Conservation (phyloP, 2,329 filamentous ascomycete species). For the Aspergillus floridensis region DNA sequence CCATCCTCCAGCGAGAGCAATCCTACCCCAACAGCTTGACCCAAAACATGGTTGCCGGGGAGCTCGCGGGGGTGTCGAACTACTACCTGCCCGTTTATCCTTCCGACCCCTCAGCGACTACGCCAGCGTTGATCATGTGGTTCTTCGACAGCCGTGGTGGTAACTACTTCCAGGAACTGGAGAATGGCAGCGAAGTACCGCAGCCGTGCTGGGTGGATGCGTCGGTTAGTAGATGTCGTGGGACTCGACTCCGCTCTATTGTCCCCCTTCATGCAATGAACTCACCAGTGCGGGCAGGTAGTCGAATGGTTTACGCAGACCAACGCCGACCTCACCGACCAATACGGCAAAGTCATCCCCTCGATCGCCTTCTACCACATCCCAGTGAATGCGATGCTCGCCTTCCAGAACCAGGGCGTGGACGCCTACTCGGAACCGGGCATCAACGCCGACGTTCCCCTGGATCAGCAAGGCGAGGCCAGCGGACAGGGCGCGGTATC, state of each 20-base stretch:
- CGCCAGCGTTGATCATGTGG: slow-evolving; percentile 56
- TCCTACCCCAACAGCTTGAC: slow-evolving; percentile 42
- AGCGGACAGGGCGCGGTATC: slow-evolving; percentile 6
- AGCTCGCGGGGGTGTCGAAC: slow-evolving; percentile 49
- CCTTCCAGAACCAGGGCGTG: slow-evolving; percentile 46
- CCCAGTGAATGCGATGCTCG: slow-evolving; percentile 44
- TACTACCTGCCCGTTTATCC: slow-evolving; percentile 55
- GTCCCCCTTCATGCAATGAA: not conserved
- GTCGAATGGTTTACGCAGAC: slow-evolving; percentile 47
- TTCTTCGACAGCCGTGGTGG: slow-evolving; percentile 70
- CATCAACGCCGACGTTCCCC: slow-evolving; percentile 47
- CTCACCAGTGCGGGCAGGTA: slow-evolving; percentile 16
- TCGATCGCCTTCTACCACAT: slow-evolving; percentile 58
- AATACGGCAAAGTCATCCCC: slow-evolving; percentile 42
- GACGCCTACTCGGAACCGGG: slow-evolving; percentile 45
- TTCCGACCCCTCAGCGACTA: slow-evolving; percentile 31
- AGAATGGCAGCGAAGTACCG: slow-evolving; percentile 24
- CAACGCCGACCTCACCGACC: slow-evolving; percentile 24
- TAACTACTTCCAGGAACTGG: slow-evolving; percentile 45
- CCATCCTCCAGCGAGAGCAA: slow-evolving; percentile 43
- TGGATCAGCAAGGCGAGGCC: slow-evolving; percentile 22
- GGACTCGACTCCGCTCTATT: no score
- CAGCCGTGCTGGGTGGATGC: slow-evolving; percentile 47
- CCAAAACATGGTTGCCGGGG: slow-evolving; percentile 40
- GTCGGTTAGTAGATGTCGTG: slow-evolving; percentile 21